Base-by-base conservation (phyloP, 345 rosid genomes). In the Linum lewisii region DNA sequence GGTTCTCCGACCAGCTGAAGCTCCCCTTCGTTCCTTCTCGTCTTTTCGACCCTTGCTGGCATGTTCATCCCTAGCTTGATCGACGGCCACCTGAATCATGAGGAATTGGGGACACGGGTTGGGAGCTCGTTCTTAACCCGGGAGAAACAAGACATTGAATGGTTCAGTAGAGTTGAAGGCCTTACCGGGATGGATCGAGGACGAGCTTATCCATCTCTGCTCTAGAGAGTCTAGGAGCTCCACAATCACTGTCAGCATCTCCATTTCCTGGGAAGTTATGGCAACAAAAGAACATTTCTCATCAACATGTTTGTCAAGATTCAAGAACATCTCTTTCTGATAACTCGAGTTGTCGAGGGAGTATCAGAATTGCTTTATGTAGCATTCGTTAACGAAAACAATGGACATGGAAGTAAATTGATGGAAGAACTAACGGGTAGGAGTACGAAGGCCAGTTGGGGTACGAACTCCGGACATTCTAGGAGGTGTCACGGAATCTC, bases 1-100 rank as follows among this genome's bases (percentile, higher is more conserved):
- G 92, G 95, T 63, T 93, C 95, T 21, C 99, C 99, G 21, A 90
- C 73, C 69, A 87, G 82, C 58, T 85, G 96, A 57, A 68, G 42
- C 73, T 90, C 99, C 21, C 70, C 44, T 10, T 84, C 87, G 74
- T 69, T 81, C 72, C 99, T 81, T 66, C 78, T 72, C 0, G 95
- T 84, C 70, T 84, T 83, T 68, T 93, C 99, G 22, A 79, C 96
- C 65, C 84, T 67, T 52, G 95, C 82, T 2, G 87, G 74, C 87
- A 87, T 83, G 81, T 80, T 84, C 51, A 81, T 77, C 37, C 99
- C 99, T 51, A 93, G 57, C 47, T 72, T 83, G 54, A 78, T 69
- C 18, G 89, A 83, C 52, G 90, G 75, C 87, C 77, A 71, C 69
- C 97, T 89, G 82, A 36, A 69, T 1, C 18, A 42, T 7, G 47